phyloP scores from a whole-genome alignment of 148 eudicot species.

The Silene conica region DNA sequence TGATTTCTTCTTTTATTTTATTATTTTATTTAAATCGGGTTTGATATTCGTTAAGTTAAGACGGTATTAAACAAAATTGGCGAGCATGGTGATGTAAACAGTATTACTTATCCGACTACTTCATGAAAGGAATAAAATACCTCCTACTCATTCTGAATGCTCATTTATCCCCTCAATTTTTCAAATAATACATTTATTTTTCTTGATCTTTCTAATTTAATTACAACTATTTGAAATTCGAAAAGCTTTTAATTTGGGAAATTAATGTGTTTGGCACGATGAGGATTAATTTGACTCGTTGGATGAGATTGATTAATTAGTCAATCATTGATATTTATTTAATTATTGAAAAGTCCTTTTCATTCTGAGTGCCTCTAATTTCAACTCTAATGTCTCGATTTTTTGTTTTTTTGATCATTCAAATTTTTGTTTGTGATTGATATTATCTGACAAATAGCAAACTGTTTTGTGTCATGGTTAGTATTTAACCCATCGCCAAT shows the following conservation, averaged over 20 bases:
- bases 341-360: not conserved
- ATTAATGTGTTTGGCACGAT: not conserved
- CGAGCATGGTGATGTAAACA: conserved; percentile 25
- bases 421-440: too few species aligned
- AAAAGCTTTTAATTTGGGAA: not conserved
- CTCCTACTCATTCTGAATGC: conserved; percentile 37
- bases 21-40: too few species aligned
- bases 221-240: not conserved
- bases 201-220: not conserved
- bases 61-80: too few species aligned
- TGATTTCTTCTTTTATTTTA: not conserved
- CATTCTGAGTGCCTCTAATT: not conserved
- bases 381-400: too few species aligned
- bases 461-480: too few species aligned
- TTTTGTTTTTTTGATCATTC: too few species aligned
- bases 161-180: not conserved
- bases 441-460: too few species aligned
- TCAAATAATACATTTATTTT: not conserved
- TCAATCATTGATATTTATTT: not conserved
- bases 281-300: not conserved
- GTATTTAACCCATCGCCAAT: too few species aligned
- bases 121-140: conserved; percentile 24
- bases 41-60: too few species aligned
- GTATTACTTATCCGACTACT: conserved; percentile 12
- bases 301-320: not conserved